Evolutionary conservation across 169 alveolate genomes (phyloP), one percentile per base, ranked within the genome.

Genomic region (Eimeria nieschulzi): DNA sequence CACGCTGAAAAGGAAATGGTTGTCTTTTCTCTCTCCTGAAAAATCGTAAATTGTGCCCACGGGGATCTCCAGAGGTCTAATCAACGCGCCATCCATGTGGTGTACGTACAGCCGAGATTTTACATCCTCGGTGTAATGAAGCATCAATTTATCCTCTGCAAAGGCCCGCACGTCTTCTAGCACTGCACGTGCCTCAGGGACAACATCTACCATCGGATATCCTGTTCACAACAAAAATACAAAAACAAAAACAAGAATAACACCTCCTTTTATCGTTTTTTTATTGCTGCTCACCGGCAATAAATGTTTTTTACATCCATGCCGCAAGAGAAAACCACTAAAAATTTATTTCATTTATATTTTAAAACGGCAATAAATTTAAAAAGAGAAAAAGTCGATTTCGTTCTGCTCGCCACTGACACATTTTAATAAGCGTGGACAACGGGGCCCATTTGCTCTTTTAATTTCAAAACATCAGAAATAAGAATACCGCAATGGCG

Each of bases 81-180:
- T 15, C 23, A n/a, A 53, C 56, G 19, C 2, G n/a, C 86, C 92
- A 64, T 72, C 75, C 51, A 86, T 53, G 55, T 25, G 64, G 55
- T 61, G 86, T 39, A 73, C 76, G 51, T 86, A 75, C 61, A 86
- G 68, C 55, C 17, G 53, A 56, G 85, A 86, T 13, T 61, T 39
- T 26, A 86, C 92, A 46, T 86, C 92, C 17, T 72, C 84, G 10
- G 26, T 64, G 83, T 84, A 84, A 26, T 68, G 82, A n/a, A 84
- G 91, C 17, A 84, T 39, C 91, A 84, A n/a, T 64, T 25, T 19
- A 15, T 84, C 72, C 0, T 61, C 75, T 53, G 79, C 82, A 19
- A 84, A 26, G 21, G 33, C 91, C 9, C n/a, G 33, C 56, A 56
- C 91, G 9, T 55, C 79, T 12, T 68, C 70, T 54, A 84, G 83